Conservation (phyloP, 106 monocot genomes). For the Gastrodia elata region DNA sequence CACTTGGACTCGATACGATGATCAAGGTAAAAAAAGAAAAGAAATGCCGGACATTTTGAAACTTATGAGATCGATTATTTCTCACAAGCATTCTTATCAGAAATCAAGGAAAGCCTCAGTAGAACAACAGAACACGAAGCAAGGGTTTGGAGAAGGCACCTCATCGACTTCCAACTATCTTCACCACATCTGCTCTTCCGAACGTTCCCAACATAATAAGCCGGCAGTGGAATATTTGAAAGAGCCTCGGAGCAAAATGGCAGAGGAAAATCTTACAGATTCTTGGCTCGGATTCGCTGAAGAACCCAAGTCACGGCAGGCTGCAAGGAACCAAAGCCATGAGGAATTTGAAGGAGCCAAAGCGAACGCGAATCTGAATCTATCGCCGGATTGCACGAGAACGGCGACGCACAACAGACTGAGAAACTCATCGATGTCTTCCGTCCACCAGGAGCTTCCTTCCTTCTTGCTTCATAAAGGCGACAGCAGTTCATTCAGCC, state of each 20-base stretch:
- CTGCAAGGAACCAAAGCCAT: slow-evolving; percentile 7
- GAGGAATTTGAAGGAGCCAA: neutral
- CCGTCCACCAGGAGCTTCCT: slow-evolving; percentile 18
- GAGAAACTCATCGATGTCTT: slow-evolving; percentile 12
- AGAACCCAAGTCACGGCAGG: neutral
- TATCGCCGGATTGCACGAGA: slow-evolving; percentile 10
- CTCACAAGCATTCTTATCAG: slow-evolving; percentile 20
- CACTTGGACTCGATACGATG: slow-evolving; percentile 11
- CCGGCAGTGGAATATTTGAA: slow-evolving; percentile 12
- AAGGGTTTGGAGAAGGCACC: slow-evolving; percentile 20
- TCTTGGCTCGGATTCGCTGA: slow-evolving; percentile 3
- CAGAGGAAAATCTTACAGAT: neutral
- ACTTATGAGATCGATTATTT: too few species aligned
- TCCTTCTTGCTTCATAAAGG: slow-evolving; percentile 20
- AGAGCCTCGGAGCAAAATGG: slow-evolving; percentile 6
- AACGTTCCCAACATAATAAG: slow-evolving; percentile 11
- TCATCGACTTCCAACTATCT: slow-evolving; percentile 22
- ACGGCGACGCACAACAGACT: slow-evolving; percentile 7
- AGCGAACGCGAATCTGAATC: slow-evolving; percentile 10
- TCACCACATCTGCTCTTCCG: slow-evolving; percentile 7
- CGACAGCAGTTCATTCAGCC: slow-evolving; percentile 25
- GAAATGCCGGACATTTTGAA: too few species aligned
- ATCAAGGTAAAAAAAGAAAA: neutral
- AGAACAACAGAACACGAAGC: slow-evolving; percentile 11
- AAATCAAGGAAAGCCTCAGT: slow-evolving; percentile 13